A percentile compares a stretch with the other conserved stretches of the same genome.
Evolutionary conservation across 2,329 filamentous ascomycete species (phyloP).

Genomic region (Fusarium piperis): DNA sequence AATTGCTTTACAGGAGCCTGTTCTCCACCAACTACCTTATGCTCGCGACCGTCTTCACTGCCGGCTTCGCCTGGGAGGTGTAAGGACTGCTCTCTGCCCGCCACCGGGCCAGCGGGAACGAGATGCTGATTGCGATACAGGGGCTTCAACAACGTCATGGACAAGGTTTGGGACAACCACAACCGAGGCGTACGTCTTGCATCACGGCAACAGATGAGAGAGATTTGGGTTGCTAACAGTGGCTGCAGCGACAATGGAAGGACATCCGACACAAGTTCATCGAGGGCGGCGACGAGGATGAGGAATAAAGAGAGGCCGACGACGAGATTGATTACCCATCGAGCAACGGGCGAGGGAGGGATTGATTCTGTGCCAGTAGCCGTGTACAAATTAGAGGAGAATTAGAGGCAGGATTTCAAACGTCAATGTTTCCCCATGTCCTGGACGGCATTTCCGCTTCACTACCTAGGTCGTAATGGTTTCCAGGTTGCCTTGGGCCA

Average conservation of each 20-base stretch:
- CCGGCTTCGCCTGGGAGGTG: slow-evolving; percentile 94
- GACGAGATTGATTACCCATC: slow-evolving; percentile 20
- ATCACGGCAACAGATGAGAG: not conserved
- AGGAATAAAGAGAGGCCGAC: slow-evolving; percentile 30
- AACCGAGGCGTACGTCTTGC: slow-evolving; percentile 85
- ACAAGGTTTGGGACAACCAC: slow-evolving; percentile 88
- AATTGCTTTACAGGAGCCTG: slow-evolving; percentile 68
- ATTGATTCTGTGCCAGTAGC: slow-evolving; percentile 43
- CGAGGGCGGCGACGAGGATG: slow-evolving; percentile 67
- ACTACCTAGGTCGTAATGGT: not conserved
- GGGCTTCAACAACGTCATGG: slow-evolving; percentile 82
- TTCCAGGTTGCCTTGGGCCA: not conserved
- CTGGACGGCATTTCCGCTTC: not conserved
- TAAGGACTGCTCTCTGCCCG: slow-evolving; percentile 60
- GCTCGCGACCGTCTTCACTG: slow-evolving; percentile 84
- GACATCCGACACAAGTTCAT: slow-evolving; percentile 95
- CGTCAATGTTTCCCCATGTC: slow-evolving; percentile 27
- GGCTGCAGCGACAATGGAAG: slow-evolving; percentile 93
- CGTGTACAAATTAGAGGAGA: slow-evolving; percentile 48
- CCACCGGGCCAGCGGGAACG: slow-evolving; percentile 28
- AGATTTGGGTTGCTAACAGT: slow-evolving; percentile 40
- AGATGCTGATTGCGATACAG: slow-evolving; percentile 61
- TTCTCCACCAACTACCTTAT: slow-evolving; percentile 90
- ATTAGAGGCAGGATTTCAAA: slow-evolving; percentile 43
- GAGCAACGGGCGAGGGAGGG: slow-evolving; percentile 31